Evolutionary conservation across 495 filamentous ascomycete genomes (phyloP).

Genomic region (Xylaria venustula): DNA sequence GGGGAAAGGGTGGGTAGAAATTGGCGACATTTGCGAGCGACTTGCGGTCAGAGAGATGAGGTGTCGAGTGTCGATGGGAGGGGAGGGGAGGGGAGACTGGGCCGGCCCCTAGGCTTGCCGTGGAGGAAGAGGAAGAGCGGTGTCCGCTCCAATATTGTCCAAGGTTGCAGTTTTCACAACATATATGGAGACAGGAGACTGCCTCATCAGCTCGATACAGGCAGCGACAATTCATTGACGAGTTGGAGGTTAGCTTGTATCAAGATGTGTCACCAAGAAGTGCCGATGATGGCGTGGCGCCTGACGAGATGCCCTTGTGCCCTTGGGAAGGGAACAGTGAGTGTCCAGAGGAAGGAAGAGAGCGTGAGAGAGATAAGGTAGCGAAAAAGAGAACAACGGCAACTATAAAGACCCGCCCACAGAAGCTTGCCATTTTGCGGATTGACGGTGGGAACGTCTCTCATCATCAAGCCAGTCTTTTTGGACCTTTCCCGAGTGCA

Average conservation of each 20-base stretch:
- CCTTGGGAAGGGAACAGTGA: too few relatives aligned
- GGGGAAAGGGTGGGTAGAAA: slow-evolving; percentile 1
- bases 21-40: neutral
- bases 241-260: slow-evolving; percentile 15
- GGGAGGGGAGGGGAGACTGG: neutral
- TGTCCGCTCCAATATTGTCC: neutral
- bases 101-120: slow-evolving; percentile 8
- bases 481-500: too few relatives aligned
- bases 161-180: slow-evolving; percentile 11
- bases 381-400: too few relatives aligned
- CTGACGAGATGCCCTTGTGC: too few relatives aligned
- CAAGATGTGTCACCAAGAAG: slow-evolving; percentile 3
- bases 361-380: neutral
- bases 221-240: slow-evolving; percentile 7
- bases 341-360: too few relatives aligned
- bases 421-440: neutral
- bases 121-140: slow-evolving; percentile 13
- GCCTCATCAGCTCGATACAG: slow-evolving; percentile 6
- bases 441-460: neutral
- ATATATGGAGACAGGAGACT: slow-evolving; percentile 8
- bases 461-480: too few relatives aligned
- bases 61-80: too few relatives aligned
- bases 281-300: neutral
- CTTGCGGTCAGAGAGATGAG: slow-evolving; percentile 11
- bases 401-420: too few relatives aligned